phyloP scores from a whole-genome alignment of 805 yeast species.

The Metschnikowia reukaufii region DNA sequence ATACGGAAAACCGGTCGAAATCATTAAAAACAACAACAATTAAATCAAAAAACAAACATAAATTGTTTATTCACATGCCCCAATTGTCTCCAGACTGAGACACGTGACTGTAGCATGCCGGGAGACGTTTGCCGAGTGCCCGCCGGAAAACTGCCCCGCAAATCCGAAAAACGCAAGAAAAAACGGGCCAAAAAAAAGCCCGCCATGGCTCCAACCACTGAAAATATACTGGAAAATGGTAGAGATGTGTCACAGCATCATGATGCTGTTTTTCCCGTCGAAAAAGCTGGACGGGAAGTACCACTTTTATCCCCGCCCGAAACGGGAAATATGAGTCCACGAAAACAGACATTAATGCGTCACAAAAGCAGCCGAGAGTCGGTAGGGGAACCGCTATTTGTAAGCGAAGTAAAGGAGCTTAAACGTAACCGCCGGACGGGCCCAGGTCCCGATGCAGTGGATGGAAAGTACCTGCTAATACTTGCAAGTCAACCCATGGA shows the following conservation, averaged over 20 bases:
- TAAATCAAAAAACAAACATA: no score
- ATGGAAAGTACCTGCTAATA: slow-evolving; percentile 14
- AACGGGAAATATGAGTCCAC: slow-evolving; percentile 28
- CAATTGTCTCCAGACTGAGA: background rate
- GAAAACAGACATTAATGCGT: slow-evolving; percentile 40
- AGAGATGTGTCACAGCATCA: no score
- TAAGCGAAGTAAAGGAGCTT: slow-evolving; percentile 30
- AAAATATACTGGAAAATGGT: background rate
- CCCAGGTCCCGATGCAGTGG: slow-evolving; percentile 6
- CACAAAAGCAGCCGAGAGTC: slow-evolving; percentile 33
- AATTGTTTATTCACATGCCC: background rate
- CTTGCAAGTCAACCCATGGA: slow-evolving; percentile 29
- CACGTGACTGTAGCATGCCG: slow-evolving; percentile 1
- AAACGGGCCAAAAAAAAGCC: slow-evolving; percentile 7
- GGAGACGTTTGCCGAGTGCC: slow-evolving; percentile 9
- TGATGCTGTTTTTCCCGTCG: background rate
- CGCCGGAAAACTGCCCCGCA: slow-evolving; percentile 5
- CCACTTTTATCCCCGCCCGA: background rate
- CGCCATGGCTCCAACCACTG: background rate
- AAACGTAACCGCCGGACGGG: slow-evolving; percentile 19
- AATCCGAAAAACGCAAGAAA: slow-evolving; percentile 8
- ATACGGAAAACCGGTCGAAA: no score
- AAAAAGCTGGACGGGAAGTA: background rate
- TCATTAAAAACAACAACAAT: no score
- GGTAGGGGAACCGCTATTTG: slow-evolving; percentile 20